Conservation (phyloP, 192 early-diverging fungal species). For the Chytriomyces sp. region DNA sequence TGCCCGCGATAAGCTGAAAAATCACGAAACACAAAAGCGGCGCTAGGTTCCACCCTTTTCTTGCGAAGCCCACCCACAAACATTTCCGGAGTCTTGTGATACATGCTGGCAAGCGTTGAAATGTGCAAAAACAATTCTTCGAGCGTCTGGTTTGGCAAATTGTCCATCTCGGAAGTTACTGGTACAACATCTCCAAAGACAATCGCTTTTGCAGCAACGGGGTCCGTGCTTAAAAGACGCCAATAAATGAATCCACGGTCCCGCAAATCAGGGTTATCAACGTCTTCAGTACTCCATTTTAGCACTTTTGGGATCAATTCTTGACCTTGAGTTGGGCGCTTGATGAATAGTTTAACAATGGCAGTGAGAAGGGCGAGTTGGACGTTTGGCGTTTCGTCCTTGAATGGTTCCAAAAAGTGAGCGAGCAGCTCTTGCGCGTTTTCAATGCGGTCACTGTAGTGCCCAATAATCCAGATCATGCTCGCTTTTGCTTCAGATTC, state of each 20-base stretch:
- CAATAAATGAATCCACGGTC: slow-evolving; percentile 98
- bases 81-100: slow-evolving; percentile 85
- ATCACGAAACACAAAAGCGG: slow-evolving; percentile 61
- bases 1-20: slow-evolving; percentile 46
- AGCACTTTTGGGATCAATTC: slow-evolving; percentile 86
- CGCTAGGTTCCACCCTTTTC: slow-evolving; percentile 38
- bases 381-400: slow-evolving; percentile 79
- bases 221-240: slow-evolving; percentile 92
- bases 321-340: slow-evolving; percentile 83
- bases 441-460: slow-evolving; percentile 89
- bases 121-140: slow-evolving; percentile 90
- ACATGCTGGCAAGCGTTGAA: slow-evolving; percentile 88
- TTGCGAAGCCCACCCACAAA: slow-evolving; percentile 53
- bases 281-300: slow-evolving; percentile 84
- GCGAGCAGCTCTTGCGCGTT: slow-evolving; percentile 81
- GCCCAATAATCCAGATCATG: slow-evolving; percentile 95
- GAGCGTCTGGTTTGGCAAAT: slow-evolving; percentile 74
- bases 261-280: slow-evolving; percentile 93
- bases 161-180: slow-evolving; percentile 69
- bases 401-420: slow-evolving; percentile 82
- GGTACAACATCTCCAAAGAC: slow-evolving; percentile 90
- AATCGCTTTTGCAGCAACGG: slow-evolving; percentile 89
- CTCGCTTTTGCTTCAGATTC: slow-evolving; percentile 91
- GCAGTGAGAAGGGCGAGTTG: slow-evolving; percentile 92
- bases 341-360: slow-evolving; percentile 92